phyloP scores from a whole-genome alignment of 371 early-diverging fungal genomes.

The Catenaria anguillulae region DNA sequence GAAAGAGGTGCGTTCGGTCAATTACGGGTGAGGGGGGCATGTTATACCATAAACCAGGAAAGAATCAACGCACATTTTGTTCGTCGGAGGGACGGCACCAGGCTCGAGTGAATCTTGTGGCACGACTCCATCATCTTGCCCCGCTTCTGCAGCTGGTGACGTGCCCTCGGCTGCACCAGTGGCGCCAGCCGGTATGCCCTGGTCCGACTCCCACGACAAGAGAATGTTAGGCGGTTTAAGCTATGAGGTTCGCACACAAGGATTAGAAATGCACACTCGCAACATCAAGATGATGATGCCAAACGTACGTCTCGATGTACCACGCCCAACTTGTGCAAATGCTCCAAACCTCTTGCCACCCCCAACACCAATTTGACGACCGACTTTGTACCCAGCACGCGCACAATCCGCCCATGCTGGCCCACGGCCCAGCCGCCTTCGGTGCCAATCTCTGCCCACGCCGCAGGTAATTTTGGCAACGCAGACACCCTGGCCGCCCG shows the following conservation, averaged over 20 bases:
- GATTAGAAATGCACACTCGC: too few species aligned
- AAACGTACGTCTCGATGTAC: slow-evolving; percentile 55
- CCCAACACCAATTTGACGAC: background rate
- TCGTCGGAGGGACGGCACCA: background rate
- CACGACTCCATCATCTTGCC: too few species aligned
- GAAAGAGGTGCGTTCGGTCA: too few species aligned
- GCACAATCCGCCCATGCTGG: slow-evolving; percentile 14
- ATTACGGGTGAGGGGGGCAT: too few species aligned
- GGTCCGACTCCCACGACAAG: slow-evolving; percentile 20
- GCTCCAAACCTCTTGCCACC: slow-evolving; percentile 70
- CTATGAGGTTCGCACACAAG: too few species aligned
- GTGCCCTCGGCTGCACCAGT: too few species aligned
- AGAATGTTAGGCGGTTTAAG: slow-evolving; percentile 83
- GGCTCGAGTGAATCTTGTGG: too few species aligned
- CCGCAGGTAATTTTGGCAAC: background rate
- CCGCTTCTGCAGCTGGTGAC: too few species aligned
- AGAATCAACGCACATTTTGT: too few species aligned
- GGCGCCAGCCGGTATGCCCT: slow-evolving; percentile 22
- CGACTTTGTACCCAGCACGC: slow-evolving; percentile 25
- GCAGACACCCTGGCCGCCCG: background rate
- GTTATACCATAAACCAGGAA: too few species aligned
- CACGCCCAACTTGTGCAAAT: slow-evolving; percentile 66
- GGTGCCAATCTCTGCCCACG: background rate
- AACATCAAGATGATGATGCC: too few species aligned
- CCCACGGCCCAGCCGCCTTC: background rate